These are phyloP conservation scores for Naematelia encephala DNA, from an alignment of 768 basidiomycete genomes.

Conservation along the genomic window DNA sequence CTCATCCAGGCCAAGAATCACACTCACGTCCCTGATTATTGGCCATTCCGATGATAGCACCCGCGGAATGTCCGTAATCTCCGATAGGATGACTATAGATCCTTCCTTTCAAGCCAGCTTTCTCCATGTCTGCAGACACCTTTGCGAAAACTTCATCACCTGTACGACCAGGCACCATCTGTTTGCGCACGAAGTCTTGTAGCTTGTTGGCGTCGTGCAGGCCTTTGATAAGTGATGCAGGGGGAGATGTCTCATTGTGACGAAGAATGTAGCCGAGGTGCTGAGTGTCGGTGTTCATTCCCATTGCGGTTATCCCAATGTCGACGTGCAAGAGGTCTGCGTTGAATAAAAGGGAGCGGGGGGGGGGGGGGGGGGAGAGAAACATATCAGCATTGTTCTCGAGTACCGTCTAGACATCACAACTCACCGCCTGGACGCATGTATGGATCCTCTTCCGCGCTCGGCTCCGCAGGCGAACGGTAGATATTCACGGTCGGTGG, in stretches of 20 bases:
- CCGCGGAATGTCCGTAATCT: constrained; percentile 60
- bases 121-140: constrained; percentile 55
- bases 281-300: constrained; percentile 60
- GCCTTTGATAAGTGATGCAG: constrained; percentile 55
- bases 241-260: constrained; percentile 54
- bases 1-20: not conserved
- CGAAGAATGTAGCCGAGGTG: constrained; percentile 60
- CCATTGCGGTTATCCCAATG: constrained; percentile 59
- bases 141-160: constrained; percentile 56
- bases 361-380: too few species aligned
- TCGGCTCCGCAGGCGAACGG: constrained; percentile 55
- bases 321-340: constrained; percentile 58
- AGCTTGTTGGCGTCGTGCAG: constrained; percentile 56
- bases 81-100: constrained; percentile 60
- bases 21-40: constrained; percentile 11
- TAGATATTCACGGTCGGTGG: constrained; percentile 57
- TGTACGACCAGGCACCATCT: constrained; percentile 56
- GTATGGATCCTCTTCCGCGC: constrained; percentile 54
- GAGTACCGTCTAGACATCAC: not conserved
- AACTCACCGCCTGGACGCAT: constrained; percentile 48
- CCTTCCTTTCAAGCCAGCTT: constrained; percentile 56
- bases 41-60: constrained; percentile 54
- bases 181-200: constrained; percentile 57
- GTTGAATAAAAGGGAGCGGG: too few species aligned
- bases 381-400: not conserved